Evolutionary conservation across 179 eudicot genomes (phyloP).

Genomic region (Vitellaria paradoxa): DNA sequence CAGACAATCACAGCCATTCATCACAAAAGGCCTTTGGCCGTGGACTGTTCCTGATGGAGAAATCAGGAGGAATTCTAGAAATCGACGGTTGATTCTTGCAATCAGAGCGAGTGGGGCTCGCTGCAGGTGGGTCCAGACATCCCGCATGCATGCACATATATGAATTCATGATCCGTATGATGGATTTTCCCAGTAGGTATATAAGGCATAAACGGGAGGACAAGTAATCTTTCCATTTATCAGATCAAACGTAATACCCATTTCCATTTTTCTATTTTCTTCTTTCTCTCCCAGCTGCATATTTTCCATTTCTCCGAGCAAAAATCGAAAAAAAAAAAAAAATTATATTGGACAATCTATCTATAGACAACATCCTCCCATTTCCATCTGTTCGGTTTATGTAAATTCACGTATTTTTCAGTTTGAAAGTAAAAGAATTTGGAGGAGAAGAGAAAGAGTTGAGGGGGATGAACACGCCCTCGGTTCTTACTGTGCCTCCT

Average conservation of each 20-base stretch:
- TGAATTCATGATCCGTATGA: not conserved
- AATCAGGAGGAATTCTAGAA: not conserved
- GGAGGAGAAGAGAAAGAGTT: conserved; percentile 18
- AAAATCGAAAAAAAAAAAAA: not conserved
- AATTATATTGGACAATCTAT: not conserved
- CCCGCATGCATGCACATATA: conserved; percentile 21
- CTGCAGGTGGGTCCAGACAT: not conserved
- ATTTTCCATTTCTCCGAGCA: conserved; percentile 8
- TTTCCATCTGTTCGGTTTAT: conserved; percentile 14
- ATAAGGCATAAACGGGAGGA: conserved; percentile 16
- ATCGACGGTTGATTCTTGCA: conserved; percentile 5
- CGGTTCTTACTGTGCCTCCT: conserved; percentile 27
- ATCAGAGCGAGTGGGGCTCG: not conserved
- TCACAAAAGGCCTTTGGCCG: not conserved
- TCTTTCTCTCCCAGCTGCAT: conserved; percentile 1
- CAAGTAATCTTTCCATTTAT: conserved; percentile 19
- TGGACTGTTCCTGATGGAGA: not conserved
- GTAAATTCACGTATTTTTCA: conserved; percentile 8
- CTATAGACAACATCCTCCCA: not conserved
- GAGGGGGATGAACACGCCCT: conserved; percentile 46
- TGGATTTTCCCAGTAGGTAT: conserved; percentile 28
- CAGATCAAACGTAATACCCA: conserved; percentile 13
- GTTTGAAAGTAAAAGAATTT: conserved; percentile 15
- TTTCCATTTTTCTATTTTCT: conserved; percentile 7
- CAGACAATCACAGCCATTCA: conserved; percentile 6